A percentile compares a stretch with the other conserved stretches of the same genome.
Evolutionary conservation across 768 basidiomycete genomes (phyloP).

Genomic region (Serendipita vermifera): DNA sequence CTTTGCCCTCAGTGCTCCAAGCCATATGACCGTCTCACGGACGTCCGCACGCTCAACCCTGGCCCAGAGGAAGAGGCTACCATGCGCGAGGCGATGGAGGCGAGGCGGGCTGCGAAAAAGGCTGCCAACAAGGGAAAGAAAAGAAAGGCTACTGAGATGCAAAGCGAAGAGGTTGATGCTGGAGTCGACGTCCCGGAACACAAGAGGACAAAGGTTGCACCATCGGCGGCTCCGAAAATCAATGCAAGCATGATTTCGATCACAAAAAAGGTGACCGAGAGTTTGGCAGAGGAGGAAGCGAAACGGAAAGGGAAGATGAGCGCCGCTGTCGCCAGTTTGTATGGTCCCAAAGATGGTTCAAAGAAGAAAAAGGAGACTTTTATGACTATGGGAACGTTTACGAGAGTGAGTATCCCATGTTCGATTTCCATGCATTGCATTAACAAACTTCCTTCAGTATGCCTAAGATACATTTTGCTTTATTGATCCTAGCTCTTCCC

Average conservation of each 20-base stretch:
- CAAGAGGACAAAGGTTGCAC: background rate
- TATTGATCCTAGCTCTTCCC: no score
- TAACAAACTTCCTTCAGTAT: no score
- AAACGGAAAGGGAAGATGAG: constrained; percentile 71
- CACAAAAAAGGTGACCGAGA: constrained; percentile 53
- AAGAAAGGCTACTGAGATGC: constrained; percentile 37
- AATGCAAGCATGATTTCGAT: constrained; percentile 44
- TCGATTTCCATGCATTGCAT: no score
- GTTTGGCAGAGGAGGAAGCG: constrained; percentile 66
- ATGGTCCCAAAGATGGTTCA: constrained; percentile 40
- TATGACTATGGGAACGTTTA: constrained; percentile 87
- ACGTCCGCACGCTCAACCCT: constrained; percentile 59
- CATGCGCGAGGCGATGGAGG: constrained; percentile 44
- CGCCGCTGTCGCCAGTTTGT: constrained; percentile 72
- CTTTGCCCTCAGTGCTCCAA: constrained; percentile 67
- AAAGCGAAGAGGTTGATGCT: constrained; percentile 16
- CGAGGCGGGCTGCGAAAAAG: constrained; percentile 42
- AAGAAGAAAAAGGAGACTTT: constrained; percentile 67
- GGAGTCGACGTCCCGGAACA: background rate
- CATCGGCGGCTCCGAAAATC: constrained; percentile 26
- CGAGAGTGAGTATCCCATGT: constrained; percentile 64
- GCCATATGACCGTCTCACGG: constrained; percentile 46
- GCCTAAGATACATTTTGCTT: no score
- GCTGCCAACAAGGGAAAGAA: constrained; percentile 40
- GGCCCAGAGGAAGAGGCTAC: constrained; percentile 47